phyloP scores from a whole-genome alignment of 257 asterid species.

The Rubia yunnanensis region DNA sequence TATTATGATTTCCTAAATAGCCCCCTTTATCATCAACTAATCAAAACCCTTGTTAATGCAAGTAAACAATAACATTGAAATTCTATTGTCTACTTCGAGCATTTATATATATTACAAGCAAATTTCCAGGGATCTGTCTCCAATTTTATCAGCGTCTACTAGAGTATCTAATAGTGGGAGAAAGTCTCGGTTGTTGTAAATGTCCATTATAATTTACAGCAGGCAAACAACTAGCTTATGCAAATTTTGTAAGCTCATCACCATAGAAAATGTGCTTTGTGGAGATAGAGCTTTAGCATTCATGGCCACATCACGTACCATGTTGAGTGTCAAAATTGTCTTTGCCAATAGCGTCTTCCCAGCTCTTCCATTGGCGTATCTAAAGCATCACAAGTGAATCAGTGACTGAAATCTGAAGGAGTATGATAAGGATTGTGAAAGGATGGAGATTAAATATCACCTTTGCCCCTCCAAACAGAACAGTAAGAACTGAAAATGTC shows the following conservation, averaged over 20 bases:
- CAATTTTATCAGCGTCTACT: neutral
- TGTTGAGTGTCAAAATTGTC: slow-evolving; percentile 36
- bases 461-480: slow-evolving; percentile 55
- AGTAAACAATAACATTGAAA: neutral
- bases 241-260: neutral
- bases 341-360: slow-evolving; percentile 78
- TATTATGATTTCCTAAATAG: too few relatives aligned
- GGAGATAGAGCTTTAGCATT: neutral
- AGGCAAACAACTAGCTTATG: neutral
- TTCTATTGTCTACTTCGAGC: neutral
- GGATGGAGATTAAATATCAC: slow-evolving; percentile 20
- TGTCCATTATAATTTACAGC: neutral
- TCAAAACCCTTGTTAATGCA: neutral
- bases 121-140: neutral
- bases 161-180: neutral
- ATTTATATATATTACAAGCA: neutral
- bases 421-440: neutral
- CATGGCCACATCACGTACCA: slow-evolving; percentile 32
- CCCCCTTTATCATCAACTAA: neutral
- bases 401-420: neutral
- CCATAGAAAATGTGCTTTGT: neutral
- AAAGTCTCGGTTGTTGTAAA: neutral
- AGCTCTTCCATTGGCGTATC: slow-evolving; percentile 92
- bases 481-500: slow-evolving; percentile 51
- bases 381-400: slow-evolving; percentile 20